A percentile compares a stretch with the other conserved stretches of the same genome.
These are phyloP conservation scores for Trichophyton benhamiae DNA, from an alignment of 2,329 filamentous ascomycete genomes.

Conservation along the genomic window DNA sequence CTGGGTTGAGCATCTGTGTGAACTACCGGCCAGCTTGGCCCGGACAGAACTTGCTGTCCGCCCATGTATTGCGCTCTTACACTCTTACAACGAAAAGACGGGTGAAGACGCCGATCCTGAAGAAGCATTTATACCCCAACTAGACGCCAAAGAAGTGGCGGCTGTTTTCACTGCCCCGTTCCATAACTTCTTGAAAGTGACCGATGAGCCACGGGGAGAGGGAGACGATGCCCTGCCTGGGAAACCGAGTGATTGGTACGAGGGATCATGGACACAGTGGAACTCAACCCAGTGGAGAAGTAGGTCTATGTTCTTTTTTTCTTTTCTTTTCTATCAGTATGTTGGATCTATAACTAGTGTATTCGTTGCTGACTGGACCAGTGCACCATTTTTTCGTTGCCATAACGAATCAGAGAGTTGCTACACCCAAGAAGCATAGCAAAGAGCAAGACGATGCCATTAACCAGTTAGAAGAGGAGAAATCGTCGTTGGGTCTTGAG, in stretches of 20 bases:
- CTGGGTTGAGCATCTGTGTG: slow-evolving; percentile 73
- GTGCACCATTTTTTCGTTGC: slow-evolving; percentile 91
- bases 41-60: slow-evolving; percentile 61
- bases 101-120: slow-evolving; percentile 44
- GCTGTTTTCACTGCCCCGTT: slow-evolving; percentile 88
- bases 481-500: slow-evolving; percentile 35
- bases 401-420: slow-evolving; percentile 56
- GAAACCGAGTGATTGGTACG: slow-evolving; percentile 61
- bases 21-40: slow-evolving; percentile 64
- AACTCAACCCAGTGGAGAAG: slow-evolving; percentile 63
- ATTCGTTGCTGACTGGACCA: slow-evolving; percentile 19
- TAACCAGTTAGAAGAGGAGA: slow-evolving; percentile 33
- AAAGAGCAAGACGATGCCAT: slow-evolving; percentile 32
- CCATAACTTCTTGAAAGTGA: slow-evolving; percentile 59
- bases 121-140: slow-evolving; percentile 60
- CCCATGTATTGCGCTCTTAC: slow-evolving; percentile 66
- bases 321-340: neutral
- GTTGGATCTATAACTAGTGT: neutral
- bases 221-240: slow-evolving; percentile 32
- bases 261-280: slow-evolving; percentile 69
- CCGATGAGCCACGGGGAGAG: slow-evolving; percentile 42
- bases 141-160: slow-evolving; percentile 84
- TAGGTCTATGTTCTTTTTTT: slow-evolving; percentile 16
- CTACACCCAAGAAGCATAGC: slow-evolving; percentile 39
- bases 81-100: slow-evolving; percentile 42